Percentiles rank a stretch among this genome's conserved stretches.
phyloP scores from a whole-genome alignment of 345 rosid genomes.

The Citrus hindsii region DNA sequence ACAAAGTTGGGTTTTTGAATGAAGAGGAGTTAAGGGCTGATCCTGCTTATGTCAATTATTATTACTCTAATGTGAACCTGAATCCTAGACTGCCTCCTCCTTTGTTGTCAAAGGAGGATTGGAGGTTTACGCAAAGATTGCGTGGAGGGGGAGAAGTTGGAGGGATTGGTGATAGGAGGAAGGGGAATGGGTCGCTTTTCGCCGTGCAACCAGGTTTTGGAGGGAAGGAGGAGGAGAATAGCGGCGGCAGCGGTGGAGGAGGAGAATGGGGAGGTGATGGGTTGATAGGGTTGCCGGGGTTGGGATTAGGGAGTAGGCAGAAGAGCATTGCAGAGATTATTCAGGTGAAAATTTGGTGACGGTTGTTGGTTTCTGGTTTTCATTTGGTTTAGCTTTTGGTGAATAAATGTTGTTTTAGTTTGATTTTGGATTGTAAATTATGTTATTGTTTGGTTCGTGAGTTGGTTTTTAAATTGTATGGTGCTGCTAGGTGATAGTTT shows the following conservation, averaged over 20 bases:
- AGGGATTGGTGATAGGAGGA: conserved; percentile 68
- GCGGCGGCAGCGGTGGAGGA: conserved; percentile 32
- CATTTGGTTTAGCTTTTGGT: conserved; percentile 10
- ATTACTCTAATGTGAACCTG: conserved; percentile 70
- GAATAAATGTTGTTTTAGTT: not conserved
- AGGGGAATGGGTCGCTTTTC: conserved; percentile 54
- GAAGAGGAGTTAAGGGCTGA: conserved; percentile 85
- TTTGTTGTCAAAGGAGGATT: conserved; percentile 74
- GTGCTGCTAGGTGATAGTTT: not conserved
- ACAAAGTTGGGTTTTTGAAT: conserved; percentile 38
- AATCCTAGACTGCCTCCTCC: conserved; percentile 95
- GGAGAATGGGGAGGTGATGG: conserved; percentile 91
- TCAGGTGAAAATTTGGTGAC: conserved; percentile 54
- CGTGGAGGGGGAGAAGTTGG: conserved; percentile 33
- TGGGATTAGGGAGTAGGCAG: conserved; percentile 67
- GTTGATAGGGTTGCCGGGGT: conserved; percentile 67
- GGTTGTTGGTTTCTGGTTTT: not conserved
- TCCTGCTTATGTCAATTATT: conserved; percentile 71
- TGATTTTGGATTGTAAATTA: not conserved
- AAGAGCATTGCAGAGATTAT: conserved; percentile 81
- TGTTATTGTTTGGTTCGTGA: not conserved
- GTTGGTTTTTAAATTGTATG: not conserved
- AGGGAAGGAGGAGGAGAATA: conserved; percentile 40
- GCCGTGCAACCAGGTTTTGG: conserved; percentile 76
- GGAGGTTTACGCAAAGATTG: conserved; percentile 70